Percentiles rank a stretch among this genome's conserved stretches.
phyloP scores from a whole-genome alignment of 768 basidiomycete genomes.

The Saitozyma podzolica region DNA sequence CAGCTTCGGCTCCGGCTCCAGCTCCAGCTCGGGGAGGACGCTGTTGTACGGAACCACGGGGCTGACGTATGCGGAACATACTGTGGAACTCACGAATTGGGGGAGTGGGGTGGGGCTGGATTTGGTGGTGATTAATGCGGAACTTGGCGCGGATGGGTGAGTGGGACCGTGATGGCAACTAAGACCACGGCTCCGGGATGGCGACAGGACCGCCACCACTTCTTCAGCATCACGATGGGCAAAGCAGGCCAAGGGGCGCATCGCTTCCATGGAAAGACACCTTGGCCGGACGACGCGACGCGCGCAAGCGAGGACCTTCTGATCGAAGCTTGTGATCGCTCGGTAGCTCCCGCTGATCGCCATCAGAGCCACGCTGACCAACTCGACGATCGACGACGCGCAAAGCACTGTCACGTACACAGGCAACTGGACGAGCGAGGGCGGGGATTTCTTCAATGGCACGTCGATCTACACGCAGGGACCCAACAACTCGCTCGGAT shows the following conservation, averaged over 20 bases:
- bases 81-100: slow-evolving; percentile 31
- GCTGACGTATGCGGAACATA: slow-evolving; percentile 31
- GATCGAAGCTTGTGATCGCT: not conserved
- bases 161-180: too few relatives aligned
- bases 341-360: not conserved
- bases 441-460: slow-evolving; percentile 36
- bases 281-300: too few relatives aligned
- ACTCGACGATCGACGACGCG: slow-evolving; percentile 44
- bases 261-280: too few relatives aligned
- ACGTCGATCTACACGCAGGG: slow-evolving; percentile 43
- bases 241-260: too few relatives aligned
- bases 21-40: slow-evolving; percentile 3
- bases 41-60: slow-evolving; percentile 25
- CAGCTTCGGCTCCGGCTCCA: slow-evolving; percentile 2
- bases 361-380: slow-evolving; percentile 29
- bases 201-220: not conserved
- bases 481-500: slow-evolving; percentile 26
- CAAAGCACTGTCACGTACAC: slow-evolving; percentile 29
- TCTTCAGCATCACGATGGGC: too few relatives aligned
- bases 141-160: slow-evolving; percentile 40
- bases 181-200: not conserved
- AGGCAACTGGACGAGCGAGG: slow-evolving; percentile 42
- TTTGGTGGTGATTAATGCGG: slow-evolving; percentile 30
- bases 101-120: slow-evolving; percentile 42
- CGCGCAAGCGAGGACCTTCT: too few relatives aligned